These are phyloP conservation scores for Tricholoma matsutake DNA, from an alignment of 768 basidiomycete species.

Conservation along the genomic window DNA sequence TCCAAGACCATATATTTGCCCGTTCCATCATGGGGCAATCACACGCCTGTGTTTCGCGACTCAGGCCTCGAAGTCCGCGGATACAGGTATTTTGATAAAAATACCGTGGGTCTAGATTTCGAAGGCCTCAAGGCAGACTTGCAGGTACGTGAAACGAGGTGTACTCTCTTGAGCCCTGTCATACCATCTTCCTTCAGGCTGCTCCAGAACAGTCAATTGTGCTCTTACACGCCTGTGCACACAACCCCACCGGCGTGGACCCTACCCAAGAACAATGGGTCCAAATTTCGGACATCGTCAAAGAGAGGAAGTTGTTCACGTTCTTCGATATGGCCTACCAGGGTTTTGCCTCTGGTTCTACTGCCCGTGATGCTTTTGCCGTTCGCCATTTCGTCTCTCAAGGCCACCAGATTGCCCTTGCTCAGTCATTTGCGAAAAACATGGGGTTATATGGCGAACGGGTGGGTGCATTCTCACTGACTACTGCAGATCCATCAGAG, in stretches of 20 bases:
- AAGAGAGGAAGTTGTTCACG: constrained; percentile 89
- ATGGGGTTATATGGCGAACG: constrained; percentile 99
- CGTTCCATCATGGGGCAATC: constrained; percentile 95
- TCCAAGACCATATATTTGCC: constrained; percentile 90
- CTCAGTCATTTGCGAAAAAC: constrained; percentile 98
- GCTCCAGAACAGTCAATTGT: constrained; percentile 82
- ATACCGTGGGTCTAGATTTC: constrained; percentile 90
- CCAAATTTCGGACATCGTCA: constrained; percentile 81
- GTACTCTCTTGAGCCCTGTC: neutral
- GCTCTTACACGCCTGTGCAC: constrained; percentile 93
- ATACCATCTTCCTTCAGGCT: constrained; percentile 34
- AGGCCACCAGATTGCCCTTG: constrained; percentile 86
- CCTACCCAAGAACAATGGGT: constrained; percentile 92
- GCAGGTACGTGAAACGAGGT: constrained; percentile 45
- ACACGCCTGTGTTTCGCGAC: constrained; percentile 89
- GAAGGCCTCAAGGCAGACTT: constrained; percentile 87
- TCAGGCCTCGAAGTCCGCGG: constrained; percentile 90
- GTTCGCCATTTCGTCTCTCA: constrained; percentile 90
- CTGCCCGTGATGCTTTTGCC: constrained; percentile 88
- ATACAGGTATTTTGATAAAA: constrained; percentile 94
- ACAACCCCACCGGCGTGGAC: constrained; percentile 99
- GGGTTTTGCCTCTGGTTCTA: constrained; percentile 95
- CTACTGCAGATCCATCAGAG: constrained; percentile 64
- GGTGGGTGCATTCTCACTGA: constrained; percentile 93
- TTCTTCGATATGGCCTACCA: constrained; percentile 99